Evolutionary conservation across 1,284 basidiomycete species (phyloP).

Genomic region (Trametes polyzona): DNA sequence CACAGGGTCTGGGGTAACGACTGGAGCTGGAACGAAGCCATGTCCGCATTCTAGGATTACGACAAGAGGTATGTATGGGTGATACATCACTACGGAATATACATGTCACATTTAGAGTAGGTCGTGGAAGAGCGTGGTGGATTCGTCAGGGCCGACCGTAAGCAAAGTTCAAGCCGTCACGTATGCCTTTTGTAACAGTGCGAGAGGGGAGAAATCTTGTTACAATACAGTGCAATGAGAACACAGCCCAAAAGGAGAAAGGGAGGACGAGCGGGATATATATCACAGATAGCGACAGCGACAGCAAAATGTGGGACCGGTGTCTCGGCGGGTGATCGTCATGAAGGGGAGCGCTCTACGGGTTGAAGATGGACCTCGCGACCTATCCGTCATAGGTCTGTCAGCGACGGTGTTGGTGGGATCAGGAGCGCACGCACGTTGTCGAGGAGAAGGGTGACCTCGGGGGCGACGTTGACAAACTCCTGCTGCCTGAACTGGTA

Average conservation of each 20-base stretch:
- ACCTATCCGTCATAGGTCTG: slow-evolving; percentile 48
- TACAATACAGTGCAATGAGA: slow-evolving; percentile 74
- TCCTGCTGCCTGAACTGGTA: slow-evolving; percentile 89
- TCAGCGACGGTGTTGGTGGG: background rate
- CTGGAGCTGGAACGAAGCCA: slow-evolving; percentile 62
- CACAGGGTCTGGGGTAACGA: slow-evolving; percentile 39
- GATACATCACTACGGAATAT: slow-evolving; percentile 42
- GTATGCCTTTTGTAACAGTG: slow-evolving; percentile 45
- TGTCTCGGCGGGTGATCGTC: slow-evolving; percentile 8
- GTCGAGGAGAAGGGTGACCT: slow-evolving; percentile 80
- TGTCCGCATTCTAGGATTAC: slow-evolving; percentile 52
- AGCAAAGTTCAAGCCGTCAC: slow-evolving; percentile 59
- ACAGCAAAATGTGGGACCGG: slow-evolving; percentile 43
- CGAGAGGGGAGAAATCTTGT: slow-evolving; percentile 57
- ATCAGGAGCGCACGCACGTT: slow-evolving; percentile 56
- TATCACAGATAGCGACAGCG: slow-evolving; percentile 63
- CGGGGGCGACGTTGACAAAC: slow-evolving; percentile 79
- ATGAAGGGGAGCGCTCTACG: slow-evolving; percentile 54
- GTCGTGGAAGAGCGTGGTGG: slow-evolving; percentile 36
- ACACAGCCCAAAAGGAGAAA: slow-evolving; percentile 41
- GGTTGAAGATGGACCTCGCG: slow-evolving; percentile 72
- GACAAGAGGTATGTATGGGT: slow-evolving; percentile 38
- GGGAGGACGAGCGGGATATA: slow-evolving; percentile 48
- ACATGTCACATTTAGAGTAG: slow-evolving; percentile 42
- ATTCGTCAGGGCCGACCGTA: slow-evolving; percentile 43